Base-by-base conservation (phyloP, 2,329 filamentous ascomycete species). In the Fusarium sp. region DNA sequence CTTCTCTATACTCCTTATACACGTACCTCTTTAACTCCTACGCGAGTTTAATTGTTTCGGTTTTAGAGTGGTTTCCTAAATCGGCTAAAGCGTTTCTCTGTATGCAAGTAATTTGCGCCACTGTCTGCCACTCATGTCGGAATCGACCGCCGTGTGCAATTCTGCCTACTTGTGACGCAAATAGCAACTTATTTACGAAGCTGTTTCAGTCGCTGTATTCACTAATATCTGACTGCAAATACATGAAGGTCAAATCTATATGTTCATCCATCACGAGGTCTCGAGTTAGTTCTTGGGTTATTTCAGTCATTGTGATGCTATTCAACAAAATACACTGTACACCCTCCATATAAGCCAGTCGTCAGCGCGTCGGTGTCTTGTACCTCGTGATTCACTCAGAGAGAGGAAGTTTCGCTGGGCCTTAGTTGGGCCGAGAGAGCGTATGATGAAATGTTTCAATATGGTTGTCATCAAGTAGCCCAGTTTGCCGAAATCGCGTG, bases 61-160 rank as follows among this genome's bases (percentile, higher is more conserved):
- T 12, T 28, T 36, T 35, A 36, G 6, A 36, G 26, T 30, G 12
- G 28, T 42, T 58, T 69, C 65, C 58, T 36, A 65, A 69, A 69
- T 42, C 35, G 58, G 58, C 59, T 65, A 69, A 45, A 28, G 39
- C 51, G 47, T 35, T 67, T 67, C 45, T 41, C 36, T 26, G 31
- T n/a, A 59, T 69, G 65, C 58, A 69, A 42, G 58, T 47, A 69
- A 70, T 70, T 58, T 53, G 30, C 51, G 65, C 58, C 64, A 51
- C 56, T 51, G 42, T 22, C 62, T 60, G 33, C 51, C 30, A 36
- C 55, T 48, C 31, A 50, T 22, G 15, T 31, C 30, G 24, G 35
- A 20, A 35, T 35, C 24, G 39, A 68, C 51, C 39, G 20, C 26
- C 18, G 26, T 36, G 18, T 30, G 15, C 26, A 28, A 56, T 7